Base-by-base conservation (phyloP, 306 rosid genomes). In the Quercus aquifolioides region DNA sequence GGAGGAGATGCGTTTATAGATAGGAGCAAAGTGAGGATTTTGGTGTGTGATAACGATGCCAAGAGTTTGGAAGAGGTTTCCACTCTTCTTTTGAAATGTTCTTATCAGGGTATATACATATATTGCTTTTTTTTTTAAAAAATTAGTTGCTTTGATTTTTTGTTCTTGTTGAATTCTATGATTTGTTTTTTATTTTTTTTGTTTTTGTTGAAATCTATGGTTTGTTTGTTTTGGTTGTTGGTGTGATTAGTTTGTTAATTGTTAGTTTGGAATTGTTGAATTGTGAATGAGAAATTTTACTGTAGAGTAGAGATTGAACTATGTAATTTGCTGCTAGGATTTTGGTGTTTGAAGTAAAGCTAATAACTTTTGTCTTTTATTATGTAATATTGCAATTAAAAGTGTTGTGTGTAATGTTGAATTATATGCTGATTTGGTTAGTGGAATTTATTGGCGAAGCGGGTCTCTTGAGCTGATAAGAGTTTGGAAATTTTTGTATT, bases 21-120 rank as follows among this genome's bases (percentile, higher is more conserved):
- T 74, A 86, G 99, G 84, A 96, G 97, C 80, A 93, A 89, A 83
- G 99, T 96, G 41, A 84, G 93, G 88, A 96, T 96, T 85, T 89
- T 96, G 90, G 84, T 96, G 64, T 96, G 99, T 59, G 98, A 96
- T 85, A 92, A 86, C 73, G 94, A 91, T 83, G 73, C 90, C 71
- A 87, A 84, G 67, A 96, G 93, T 75, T 91, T 96, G 1, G 88
- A 90, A 70, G 97, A 96, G 84, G 94, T 91, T 79, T 81, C 63
- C 55, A 91, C 90, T 52, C 99, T 96, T 81, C 98, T 96, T 69
- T 58, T 90, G 86, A 84, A 86, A 78, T 96, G 99, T 59, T 96
- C 98, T 73, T 93, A 93, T 85, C 97, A 93, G 78, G 99, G 99
- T 93, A 49, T 12, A 49, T 12, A 12, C 14, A 68, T 28, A 5